Conservation (phyloP, 2,329 filamentous ascomycete species). For the Penicillium sp. region DNA sequence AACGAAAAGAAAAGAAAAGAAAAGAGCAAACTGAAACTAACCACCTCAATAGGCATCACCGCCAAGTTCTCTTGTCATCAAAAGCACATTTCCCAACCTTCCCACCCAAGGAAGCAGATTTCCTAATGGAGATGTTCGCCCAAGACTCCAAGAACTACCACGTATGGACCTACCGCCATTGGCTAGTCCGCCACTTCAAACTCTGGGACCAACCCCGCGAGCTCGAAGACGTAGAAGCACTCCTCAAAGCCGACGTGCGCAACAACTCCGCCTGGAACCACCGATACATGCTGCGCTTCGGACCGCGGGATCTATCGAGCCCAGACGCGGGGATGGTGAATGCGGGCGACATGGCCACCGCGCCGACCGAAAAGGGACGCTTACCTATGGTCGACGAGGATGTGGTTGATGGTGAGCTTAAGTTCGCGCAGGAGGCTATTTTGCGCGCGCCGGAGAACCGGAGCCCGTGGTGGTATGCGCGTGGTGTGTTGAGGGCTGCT, state of each 20-base stretch:
- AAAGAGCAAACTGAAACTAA: neutral
- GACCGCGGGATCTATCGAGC: conserved; percentile 51
- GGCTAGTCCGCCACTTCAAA: conserved; percentile 66
- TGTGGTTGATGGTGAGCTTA: conserved; percentile 72
- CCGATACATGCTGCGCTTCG: conserved; percentile 89
- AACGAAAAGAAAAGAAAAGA: neutral
- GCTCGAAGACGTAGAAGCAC: conserved; percentile 67
- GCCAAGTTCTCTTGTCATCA: conserved; percentile 57
- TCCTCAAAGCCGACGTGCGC: conserved; percentile 78
- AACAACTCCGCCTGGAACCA: conserved; percentile 99
- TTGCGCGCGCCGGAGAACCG: conserved; percentile 85
- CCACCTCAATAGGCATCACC: conserved; percentile 54
- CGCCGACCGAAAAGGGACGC: conserved; percentile 30
- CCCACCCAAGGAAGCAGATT: conserved; percentile 68
- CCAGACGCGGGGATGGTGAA: conserved; percentile 41
- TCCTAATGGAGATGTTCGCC: conserved; percentile 77
- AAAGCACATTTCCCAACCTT: conserved; percentile 53
- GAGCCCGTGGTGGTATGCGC: conserved; percentile 89
- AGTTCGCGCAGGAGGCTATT: conserved; percentile 73
- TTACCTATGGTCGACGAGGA: conserved; percentile 56
- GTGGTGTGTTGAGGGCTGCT: conserved; percentile 71
- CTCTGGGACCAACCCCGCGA: conserved; percentile 62
- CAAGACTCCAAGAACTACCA: conserved; percentile 97
- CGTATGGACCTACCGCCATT: conserved; percentile 92
- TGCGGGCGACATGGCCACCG: conserved; percentile 14